Conservation (phyloP, 345 rosid genomes). For the Stellera chamaejasme region DNA sequence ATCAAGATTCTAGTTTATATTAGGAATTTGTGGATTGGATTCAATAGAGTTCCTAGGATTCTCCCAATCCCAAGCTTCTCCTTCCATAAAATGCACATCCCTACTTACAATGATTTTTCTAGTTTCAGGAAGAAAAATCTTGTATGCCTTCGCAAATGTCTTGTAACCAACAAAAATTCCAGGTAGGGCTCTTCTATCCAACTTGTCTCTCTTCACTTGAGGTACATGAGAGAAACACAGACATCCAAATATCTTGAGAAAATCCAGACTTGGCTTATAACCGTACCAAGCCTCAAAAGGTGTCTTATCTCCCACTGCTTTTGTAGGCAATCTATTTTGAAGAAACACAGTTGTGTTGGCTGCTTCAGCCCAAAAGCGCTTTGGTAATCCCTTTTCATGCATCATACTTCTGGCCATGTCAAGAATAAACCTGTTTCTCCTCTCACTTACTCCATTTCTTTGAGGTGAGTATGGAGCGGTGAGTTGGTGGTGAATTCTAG, state of each 20-base stretch:
- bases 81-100: no score
- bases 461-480: not conserved
- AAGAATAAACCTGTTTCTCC: not conserved
- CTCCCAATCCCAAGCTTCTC: no score
- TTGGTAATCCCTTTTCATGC: not conserved
- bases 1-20: no score
- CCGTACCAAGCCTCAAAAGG: not conserved
- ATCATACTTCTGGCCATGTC: not conserved
- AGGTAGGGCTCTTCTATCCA: not conserved
- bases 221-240: not conserved
- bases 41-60: no score
- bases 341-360: not conserved
- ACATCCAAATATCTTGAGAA: not conserved
- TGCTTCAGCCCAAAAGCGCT: not conserved
- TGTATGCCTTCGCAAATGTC: no score
- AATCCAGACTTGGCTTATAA: not conserved
- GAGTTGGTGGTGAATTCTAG: slow-evolving; percentile 7
- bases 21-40: no score
- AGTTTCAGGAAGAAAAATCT: no score
- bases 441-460: slow-evolving; percentile 1
- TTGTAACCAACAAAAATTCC: not conserved
- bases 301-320: not conserved
- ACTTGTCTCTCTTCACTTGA: not conserved
- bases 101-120: no score
- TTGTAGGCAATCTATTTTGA: not conserved